Evolutionary conservation across 768 basidiomycete species (phyloP).

Genomic region (Leccinum variicolor): DNA sequence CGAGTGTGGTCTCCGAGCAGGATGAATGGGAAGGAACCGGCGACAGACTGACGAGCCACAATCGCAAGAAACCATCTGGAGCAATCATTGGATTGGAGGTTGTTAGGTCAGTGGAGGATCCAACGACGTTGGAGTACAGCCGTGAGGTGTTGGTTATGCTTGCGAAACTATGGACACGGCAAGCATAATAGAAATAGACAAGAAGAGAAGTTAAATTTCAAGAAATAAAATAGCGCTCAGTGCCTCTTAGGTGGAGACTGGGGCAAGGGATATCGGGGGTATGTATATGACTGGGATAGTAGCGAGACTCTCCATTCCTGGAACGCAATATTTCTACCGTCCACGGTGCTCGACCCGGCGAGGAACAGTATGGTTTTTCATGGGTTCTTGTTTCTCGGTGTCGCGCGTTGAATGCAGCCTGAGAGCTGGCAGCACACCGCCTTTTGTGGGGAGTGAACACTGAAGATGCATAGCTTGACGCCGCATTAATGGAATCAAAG

Average conservation of each 20-base stretch:
- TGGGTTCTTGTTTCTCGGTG: no score
- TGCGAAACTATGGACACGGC: slow-evolving; percentile 20
- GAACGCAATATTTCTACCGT: no score
- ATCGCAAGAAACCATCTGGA: slow-evolving; percentile 48
- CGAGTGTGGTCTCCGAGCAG: slow-evolving; percentile 22
- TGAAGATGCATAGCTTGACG: no score
- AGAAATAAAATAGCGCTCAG: not conserved
- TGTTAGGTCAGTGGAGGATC: slow-evolving; percentile 27
- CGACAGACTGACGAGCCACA: slow-evolving; percentile 21
- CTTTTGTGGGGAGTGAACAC: no score
- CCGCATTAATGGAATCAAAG: no score
- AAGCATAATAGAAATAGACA: not conserved
- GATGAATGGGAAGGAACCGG: not conserved
- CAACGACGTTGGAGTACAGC: slow-evolving; percentile 7
- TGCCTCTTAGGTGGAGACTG: not conserved
- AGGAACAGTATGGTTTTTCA: not conserved
- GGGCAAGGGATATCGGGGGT: not conserved
- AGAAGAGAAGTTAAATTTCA: slow-evolving; percentile 12
- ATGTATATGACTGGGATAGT: no score
- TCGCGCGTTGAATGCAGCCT: not conserved
- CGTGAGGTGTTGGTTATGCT: not conserved
- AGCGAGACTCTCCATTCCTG: no score
- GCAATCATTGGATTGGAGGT: slow-evolving; percentile 39
- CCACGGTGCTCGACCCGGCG: not conserved
- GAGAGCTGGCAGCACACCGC: not conserved